These are phyloP conservation scores for Canavalia gladiata DNA, from an alignment of 306 rosid genomes.

Conservation along the genomic window DNA sequence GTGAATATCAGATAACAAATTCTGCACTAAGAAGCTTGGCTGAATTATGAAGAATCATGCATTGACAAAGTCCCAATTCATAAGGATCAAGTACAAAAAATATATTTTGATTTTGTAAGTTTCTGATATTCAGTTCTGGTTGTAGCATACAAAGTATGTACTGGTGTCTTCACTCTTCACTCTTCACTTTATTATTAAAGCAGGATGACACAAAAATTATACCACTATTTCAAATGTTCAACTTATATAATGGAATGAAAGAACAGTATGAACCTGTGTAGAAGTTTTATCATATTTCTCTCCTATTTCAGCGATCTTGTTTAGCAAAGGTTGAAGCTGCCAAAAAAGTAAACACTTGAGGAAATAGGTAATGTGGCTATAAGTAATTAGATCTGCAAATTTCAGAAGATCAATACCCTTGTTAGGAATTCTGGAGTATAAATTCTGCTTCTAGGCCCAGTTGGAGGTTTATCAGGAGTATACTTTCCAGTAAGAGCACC, in stretches of 20 bases:
- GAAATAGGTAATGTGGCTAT: conserved; percentile 9
- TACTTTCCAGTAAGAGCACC: conserved; percentile 93
- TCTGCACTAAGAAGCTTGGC: too few relatives aligned
- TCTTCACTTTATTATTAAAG: conserved; percentile 21
- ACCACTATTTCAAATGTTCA: conserved; percentile 1
- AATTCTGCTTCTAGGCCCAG: conserved; percentile 81
- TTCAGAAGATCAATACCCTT: conserved; percentile 53
- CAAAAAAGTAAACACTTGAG: conserved; percentile 45
- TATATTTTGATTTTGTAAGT: background rate
- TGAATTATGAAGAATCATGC: too few relatives aligned
- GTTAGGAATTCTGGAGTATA: conserved; percentile 80
- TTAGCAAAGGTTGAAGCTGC: conserved; percentile 93
- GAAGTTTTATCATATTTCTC: conserved; percentile 54
- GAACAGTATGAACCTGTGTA: conserved; percentile 71
- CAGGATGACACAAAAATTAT: conserved; percentile 20
- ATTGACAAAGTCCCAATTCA: background rate
- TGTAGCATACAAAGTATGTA: background rate
- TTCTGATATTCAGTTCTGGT: background rate
- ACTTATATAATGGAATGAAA: conserved; percentile 28
- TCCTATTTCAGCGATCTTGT: conserved; percentile 71
- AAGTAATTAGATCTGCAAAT: conserved; percentile 28
- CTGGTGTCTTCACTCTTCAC: background rate
- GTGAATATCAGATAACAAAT: too few relatives aligned
- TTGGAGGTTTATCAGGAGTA: conserved; percentile 78
- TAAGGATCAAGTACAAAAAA: background rate